Evolutionary conservation across 2,329 filamentous ascomycete genomes (phyloP).

Genomic region (Allantophomopsis cytisporea): DNA sequence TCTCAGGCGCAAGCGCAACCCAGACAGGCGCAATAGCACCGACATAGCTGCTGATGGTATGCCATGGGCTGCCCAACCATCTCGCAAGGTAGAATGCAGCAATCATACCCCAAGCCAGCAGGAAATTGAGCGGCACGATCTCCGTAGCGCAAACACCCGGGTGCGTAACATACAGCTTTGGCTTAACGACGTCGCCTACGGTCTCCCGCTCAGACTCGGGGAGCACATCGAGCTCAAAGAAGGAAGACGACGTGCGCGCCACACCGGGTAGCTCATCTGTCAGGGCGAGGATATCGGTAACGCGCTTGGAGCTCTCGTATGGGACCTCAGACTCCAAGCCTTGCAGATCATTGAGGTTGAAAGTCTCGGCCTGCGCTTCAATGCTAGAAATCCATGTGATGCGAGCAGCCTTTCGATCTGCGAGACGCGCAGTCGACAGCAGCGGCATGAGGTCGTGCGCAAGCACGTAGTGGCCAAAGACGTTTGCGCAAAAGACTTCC

Average conservation of each 20-base stretch:
- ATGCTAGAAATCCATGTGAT: constrained; percentile 83
- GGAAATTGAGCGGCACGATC: constrained; percentile 60
- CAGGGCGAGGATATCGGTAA: constrained; percentile 74
- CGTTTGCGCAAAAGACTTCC: constrained; percentile 77
- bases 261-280: constrained; percentile 56
- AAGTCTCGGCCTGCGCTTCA: constrained; percentile 41
- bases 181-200: constrained; percentile 21
- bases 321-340: constrained; percentile 43
- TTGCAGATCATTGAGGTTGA: constrained; percentile 63
- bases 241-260: constrained; percentile 40
- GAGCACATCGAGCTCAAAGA: constrained; percentile 23
- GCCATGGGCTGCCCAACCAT: constrained; percentile 79
- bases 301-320: constrained; percentile 79
- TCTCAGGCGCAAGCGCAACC: constrained; percentile 57
- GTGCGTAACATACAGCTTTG: constrained; percentile 66
- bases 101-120: constrained; percentile 59
- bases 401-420: constrained; percentile 24
- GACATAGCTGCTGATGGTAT: constrained; percentile 60
- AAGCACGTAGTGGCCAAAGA: constrained; percentile 92
- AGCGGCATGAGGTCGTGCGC: constrained; percentile 68
- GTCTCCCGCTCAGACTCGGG: constrained; percentile 7
- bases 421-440: constrained; percentile 26
- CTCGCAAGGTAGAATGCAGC: constrained; percentile 58
- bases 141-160: constrained; percentile 77
- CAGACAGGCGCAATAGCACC: constrained; percentile 68